phyloP scores from a whole-genome alignment of 2,329 filamentous ascomycete genomes.

The Cordyceps militaris region DNA sequence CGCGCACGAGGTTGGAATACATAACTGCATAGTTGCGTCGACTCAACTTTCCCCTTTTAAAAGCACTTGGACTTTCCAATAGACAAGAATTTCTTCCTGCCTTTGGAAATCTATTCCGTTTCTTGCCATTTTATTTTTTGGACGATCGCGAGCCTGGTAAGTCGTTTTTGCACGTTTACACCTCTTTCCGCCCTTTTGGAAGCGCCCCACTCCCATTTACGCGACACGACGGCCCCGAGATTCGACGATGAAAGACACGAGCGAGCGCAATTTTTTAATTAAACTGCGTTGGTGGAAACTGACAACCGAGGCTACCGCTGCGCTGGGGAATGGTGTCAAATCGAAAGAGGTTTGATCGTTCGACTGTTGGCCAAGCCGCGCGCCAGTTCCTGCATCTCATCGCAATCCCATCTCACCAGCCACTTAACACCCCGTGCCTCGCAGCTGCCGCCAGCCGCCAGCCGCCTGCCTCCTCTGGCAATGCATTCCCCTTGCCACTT shows the following conservation, averaged over 20 bases:
- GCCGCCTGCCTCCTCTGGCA: neutral
- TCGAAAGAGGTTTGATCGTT: neutral
- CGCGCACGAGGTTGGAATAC: conserved; percentile 9
- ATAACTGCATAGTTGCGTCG: conserved; percentile 1
- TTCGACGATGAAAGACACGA: neutral
- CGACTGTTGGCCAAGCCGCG: neutral
- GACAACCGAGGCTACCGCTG: neutral
- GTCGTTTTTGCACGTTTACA: neutral
- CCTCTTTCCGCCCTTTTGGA: neutral
- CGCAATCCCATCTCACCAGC: neutral
- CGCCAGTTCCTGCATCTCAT: neutral
- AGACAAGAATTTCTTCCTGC: neutral
- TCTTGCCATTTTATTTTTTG: neutral
- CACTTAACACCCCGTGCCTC: conserved; percentile 8
- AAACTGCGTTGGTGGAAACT: neutral
- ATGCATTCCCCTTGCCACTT: conserved; percentile 4
- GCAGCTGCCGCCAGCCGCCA: neutral
- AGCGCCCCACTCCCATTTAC: neutral
- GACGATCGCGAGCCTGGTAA: conserved; percentile 7
- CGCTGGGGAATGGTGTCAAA: neutral
- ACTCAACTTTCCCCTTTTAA: neutral
- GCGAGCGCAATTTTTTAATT: neutral
- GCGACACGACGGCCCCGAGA: neutral
- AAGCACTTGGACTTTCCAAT: neutral
- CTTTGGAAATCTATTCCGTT: neutral